Base-by-base conservation (phyloP, 768 basidiomycete genomes). In the Kwoniella dejecticola region DNA sequence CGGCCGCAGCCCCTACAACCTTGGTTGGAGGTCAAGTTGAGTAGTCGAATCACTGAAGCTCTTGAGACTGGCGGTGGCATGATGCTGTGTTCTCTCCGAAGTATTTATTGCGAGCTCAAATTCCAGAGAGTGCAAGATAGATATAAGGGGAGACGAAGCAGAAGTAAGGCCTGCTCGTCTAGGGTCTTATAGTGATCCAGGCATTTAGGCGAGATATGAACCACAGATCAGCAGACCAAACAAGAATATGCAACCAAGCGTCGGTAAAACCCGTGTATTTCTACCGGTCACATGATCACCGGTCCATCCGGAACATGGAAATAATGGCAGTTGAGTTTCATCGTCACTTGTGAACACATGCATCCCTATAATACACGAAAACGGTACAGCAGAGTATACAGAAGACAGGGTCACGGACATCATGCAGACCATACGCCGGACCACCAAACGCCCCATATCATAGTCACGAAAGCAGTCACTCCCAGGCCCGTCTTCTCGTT, bases 401-500 rank as follows among this genome's bases (percentile, higher is more conserved):
- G n/a, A n/a, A n/a, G n/a, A n/a, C n/a, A n/a, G n/a, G n/a, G n/a
- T n/a, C n/a, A n/a, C n/a, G n/a, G n/a, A n/a, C n/a, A 21, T 45
- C 21, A 62, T 2, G 29, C 55, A 11, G 61, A 62, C 61, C 61
- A 62, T 8, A 66, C 60, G 29, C 67, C 67, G 45, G 48, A 70
- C 73, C 68, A 70, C 71, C 69, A 75, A 11, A 71, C 60, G 15
- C 71, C 66, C 71, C 71, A 75, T 2, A 72, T 41, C 74, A 75
- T 72, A 23, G 71, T 62, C 19, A 71, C 40, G 46, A 72, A 72
- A 5, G 67, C 69, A 5, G 63, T 49, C 0, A 72, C 71, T 4
- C 71, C 74, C 63, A 71, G 52, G 0, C 74, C 74, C 5, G 70
- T 65, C 30, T 44, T 33, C 23, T 63, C 38, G 19, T 88, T 87